These are phyloP conservation scores for Syncephalastrum sp. DNA, from an alignment of 371 early-diverging fungal genomes.

Conservation along the genomic window DNA sequence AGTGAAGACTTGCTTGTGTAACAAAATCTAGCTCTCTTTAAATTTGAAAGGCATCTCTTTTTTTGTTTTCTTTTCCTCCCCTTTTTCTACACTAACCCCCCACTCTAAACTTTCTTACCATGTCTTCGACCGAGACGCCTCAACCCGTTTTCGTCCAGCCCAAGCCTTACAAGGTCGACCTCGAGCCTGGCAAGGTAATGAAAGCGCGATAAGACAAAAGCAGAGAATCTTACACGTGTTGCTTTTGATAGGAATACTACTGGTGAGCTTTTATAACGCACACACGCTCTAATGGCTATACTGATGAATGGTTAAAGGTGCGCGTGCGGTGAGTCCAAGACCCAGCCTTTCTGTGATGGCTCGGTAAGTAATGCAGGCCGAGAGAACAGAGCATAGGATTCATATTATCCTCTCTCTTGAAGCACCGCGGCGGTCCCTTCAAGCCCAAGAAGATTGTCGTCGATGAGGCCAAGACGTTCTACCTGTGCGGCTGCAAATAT, in stretches of 20 bases:
- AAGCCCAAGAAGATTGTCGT: slow-evolving; percentile 39
- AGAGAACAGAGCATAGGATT: background rate
- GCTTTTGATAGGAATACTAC: slow-evolving; percentile 27
- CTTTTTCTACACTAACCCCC: slow-evolving; percentile 1
- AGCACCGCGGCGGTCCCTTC: slow-evolving; percentile 23
- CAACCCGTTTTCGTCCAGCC: slow-evolving; percentile 32
- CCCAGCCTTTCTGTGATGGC: slow-evolving; percentile 39
- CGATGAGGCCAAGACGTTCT: slow-evolving; percentile 33
- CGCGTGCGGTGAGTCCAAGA: slow-evolving; percentile 37
- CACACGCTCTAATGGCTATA: background rate
- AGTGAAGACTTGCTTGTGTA: too few species aligned
- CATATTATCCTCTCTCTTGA: background rate
- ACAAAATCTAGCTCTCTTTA: too few species aligned
- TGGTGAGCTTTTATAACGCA: slow-evolving; percentile 9
- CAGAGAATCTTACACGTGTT: too few species aligned
- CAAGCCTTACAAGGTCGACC: slow-evolving; percentile 32
- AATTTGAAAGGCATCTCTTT: too few species aligned
- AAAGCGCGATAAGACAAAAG: background rate
- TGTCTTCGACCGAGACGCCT: slow-evolving; percentile 14
- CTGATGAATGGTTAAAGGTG: slow-evolving; percentile 18
- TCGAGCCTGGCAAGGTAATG: slow-evolving; percentile 32
- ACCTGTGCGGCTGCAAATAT: slow-evolving; percentile 35
- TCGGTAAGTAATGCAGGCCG: slow-evolving; percentile 17
- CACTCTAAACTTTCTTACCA: background rate
- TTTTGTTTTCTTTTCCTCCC: slow-evolving; percentile 1